A percentile compares a stretch with the other conserved stretches of the same genome.
Evolutionary conservation across 176 grass and related monocot species (phyloP).

Genomic region (Oryza glumipatula): DNA sequence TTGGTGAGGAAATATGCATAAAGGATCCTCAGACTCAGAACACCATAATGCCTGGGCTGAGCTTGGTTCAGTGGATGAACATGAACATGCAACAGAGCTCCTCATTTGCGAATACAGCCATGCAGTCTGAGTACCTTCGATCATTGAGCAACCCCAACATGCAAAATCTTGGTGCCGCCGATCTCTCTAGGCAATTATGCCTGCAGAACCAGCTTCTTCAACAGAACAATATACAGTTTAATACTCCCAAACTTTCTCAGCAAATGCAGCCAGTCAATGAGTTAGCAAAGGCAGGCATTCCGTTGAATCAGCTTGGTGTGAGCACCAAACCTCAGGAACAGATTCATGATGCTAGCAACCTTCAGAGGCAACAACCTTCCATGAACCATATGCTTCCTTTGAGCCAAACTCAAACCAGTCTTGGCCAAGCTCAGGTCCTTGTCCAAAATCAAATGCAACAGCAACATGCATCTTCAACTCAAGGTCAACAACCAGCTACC

Average conservation of each 20-base stretch:
- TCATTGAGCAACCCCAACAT: slow-evolving; percentile 52
- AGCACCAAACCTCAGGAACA: slow-evolving; percentile 55
- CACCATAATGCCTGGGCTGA: slow-evolving; percentile 80
- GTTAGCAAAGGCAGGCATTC: slow-evolving; percentile 42
- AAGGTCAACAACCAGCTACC: slow-evolving; percentile 46
- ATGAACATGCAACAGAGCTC: slow-evolving; percentile 88
- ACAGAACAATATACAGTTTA: slow-evolving; percentile 67
- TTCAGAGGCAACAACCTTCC: slow-evolving; percentile 60
- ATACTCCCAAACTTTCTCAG: slow-evolving; percentile 53
- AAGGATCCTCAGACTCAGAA: slow-evolving; percentile 86
- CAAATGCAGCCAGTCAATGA: slow-evolving; percentile 61
- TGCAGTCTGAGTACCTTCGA: slow-evolving; percentile 70
- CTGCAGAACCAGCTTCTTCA: slow-evolving; percentile 66
- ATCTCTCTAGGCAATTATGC: slow-evolving; percentile 64
- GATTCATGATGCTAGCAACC: slow-evolving; percentile 47
- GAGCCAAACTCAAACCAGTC: slow-evolving; percentile 58
- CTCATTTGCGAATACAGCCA: slow-evolving; percentile 58
- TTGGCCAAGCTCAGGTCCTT: slow-evolving; percentile 59
- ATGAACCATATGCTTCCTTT: slow-evolving; percentile 51
- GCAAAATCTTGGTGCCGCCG: slow-evolving; percentile 60
- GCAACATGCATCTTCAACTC: slow-evolving; percentile 40
- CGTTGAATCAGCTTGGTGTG: slow-evolving; percentile 53
- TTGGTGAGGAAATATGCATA: slow-evolving; percentile 87
- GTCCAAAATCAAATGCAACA: slow-evolving; percentile 62
- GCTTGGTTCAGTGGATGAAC: slow-evolving; percentile 93